A percentile compares a stretch with the other conserved stretches of the same genome.
Conservation (phyloP, 2,329 filamentous ascomycete species). For the Trichoderma semiorbis region DNA sequence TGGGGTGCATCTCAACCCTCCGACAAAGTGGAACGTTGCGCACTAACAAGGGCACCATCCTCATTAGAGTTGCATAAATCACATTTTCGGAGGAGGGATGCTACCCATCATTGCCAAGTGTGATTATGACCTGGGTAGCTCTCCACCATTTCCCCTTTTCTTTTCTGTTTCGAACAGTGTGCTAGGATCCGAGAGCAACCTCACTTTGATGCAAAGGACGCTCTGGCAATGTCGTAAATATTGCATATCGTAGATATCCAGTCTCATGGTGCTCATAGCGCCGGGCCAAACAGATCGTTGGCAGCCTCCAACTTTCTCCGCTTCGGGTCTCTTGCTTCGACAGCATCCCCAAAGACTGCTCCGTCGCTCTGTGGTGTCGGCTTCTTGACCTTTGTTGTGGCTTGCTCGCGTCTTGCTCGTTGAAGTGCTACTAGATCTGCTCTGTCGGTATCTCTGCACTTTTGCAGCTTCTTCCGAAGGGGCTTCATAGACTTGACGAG, state of each 20-base stretch:
- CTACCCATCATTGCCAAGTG: neutral
- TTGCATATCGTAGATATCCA: neutral
- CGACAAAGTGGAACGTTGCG: neutral
- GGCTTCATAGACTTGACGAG: slow-evolving; percentile 47
- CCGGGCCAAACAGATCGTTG: slow-evolving; percentile 48
- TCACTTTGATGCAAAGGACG: neutral
- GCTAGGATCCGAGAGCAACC: neutral
- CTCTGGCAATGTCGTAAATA: neutral
- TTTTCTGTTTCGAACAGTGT: neutral
- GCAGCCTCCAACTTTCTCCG: slow-evolving; percentile 41
- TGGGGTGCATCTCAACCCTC: neutral
- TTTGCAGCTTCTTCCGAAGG: slow-evolving; percentile 66
- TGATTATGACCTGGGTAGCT: neutral
- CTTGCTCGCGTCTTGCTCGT: slow-evolving; percentile 57
- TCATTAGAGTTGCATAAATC: neutral
- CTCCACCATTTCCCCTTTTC: neutral
- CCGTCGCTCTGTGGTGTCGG: slow-evolving; percentile 38
- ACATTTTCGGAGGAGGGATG: neutral
- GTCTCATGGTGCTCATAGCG: slow-evolving; percentile 30
- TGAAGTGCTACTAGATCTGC: slow-evolving; percentile 68
- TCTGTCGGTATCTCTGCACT: slow-evolving; percentile 71
- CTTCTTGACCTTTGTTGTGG: slow-evolving; percentile 44
- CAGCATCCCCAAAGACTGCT: slow-evolving; percentile 45
- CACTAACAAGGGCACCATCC: neutral
- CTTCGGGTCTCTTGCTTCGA: slow-evolving; percentile 43